Evolutionary conservation across 768 basidiomycete species (phyloP).

Genomic region (Tylopilus vinaceipallidus): DNA sequence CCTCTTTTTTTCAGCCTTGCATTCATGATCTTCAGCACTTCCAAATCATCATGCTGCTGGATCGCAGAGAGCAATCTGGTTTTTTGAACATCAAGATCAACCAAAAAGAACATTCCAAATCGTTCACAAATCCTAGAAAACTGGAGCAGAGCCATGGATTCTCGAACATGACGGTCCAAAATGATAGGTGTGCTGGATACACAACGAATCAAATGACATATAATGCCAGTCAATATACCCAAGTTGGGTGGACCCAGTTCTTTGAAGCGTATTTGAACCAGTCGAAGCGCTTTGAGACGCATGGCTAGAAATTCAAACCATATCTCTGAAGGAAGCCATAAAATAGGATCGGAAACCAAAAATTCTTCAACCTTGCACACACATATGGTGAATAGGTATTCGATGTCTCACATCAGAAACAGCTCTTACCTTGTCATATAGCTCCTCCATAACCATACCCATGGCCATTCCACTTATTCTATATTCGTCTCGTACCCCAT

Average conservation of each 20-base stretch:
- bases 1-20: too few species aligned
- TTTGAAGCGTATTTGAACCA: not conserved
- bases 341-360: not conserved
- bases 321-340: conserved; percentile 1
- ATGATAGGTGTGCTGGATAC: conserved; percentile 1
- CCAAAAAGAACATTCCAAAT: not conserved
- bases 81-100: not conserved
- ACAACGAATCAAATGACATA: conserved; percentile 4
- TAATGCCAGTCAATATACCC: conserved; percentile 6
- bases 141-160: not conserved
- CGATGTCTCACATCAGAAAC: not conserved
- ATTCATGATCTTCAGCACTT: not conserved
- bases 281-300: conserved; percentile 1
- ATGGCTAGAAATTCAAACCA: conserved; percentile 2
- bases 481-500: conserved; percentile 10
- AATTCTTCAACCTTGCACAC: not conserved
- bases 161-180: not conserved
- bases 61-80: not conserved
- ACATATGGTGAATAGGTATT: not conserved
- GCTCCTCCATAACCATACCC: not conserved
- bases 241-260: conserved; percentile 8
- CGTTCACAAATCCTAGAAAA: not conserved
- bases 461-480: conserved; percentile 2
- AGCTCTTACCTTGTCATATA: not conserved
- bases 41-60: conserved; percentile 1